Conservation (phyloP, 2,329 filamentous ascomycete genomes). For the Nannizziopsis barbatae region DNA sequence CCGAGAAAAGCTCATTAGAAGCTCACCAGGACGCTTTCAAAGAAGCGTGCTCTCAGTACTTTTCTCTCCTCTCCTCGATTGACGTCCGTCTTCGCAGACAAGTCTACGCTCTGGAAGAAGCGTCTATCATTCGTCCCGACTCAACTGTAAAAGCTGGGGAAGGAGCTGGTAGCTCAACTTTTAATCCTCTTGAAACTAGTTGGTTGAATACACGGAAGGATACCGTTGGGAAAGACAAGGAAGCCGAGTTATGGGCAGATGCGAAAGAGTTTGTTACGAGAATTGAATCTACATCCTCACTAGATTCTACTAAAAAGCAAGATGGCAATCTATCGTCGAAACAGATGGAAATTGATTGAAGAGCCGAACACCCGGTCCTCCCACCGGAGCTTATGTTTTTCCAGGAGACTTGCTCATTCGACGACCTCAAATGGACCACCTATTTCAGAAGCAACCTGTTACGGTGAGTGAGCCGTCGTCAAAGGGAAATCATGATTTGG, state of each 20-base stretch:
- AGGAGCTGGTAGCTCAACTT: slow-evolving; percentile 28
- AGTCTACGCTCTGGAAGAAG: slow-evolving; percentile 71
- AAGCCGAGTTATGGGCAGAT: slow-evolving; percentile 64
- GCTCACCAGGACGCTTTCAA: slow-evolving; percentile 51
- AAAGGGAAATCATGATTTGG: no score
- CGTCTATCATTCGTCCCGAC: slow-evolving; percentile 53
- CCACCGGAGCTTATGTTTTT: no score
- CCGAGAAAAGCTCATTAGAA: slow-evolving; percentile 34
- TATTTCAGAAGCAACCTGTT: no score
- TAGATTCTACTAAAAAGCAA: slow-evolving; percentile 2
- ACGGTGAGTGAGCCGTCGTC: no score
- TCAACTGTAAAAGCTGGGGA: slow-evolving; percentile 25
- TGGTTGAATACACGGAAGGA: slow-evolving; percentile 80
- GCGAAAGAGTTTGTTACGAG: slow-evolving; percentile 46
- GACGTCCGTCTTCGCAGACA: slow-evolving; percentile 64
- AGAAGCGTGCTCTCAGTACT: slow-evolving; percentile 49
- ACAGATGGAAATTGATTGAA: slow-evolving; percentile 33
- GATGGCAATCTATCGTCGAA: slow-evolving; percentile 14
- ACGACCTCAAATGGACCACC: no score
- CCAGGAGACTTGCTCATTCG: no score
- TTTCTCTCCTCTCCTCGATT: slow-evolving; percentile 60
- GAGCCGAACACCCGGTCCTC: background rate
- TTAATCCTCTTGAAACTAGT: slow-evolving; percentile 64
- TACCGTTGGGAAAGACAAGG: slow-evolving; percentile 71
- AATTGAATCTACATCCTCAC: slow-evolving; percentile 17